Percentiles rank a stretch among this genome's conserved stretches.
phyloP scores from a whole-genome alignment of 805 yeast genomes.

The Wickerhamiella azyma region DNA sequence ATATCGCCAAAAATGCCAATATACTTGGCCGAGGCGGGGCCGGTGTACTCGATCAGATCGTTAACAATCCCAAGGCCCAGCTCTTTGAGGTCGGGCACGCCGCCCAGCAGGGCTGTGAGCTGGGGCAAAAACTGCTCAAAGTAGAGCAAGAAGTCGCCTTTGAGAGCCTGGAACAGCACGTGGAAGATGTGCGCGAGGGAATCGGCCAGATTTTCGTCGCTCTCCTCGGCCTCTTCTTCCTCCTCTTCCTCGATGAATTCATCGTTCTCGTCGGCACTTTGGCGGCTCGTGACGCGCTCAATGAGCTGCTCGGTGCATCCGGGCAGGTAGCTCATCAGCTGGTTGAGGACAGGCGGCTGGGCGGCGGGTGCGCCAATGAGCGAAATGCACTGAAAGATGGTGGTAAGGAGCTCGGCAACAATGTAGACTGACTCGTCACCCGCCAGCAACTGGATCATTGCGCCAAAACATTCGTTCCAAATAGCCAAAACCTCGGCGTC shows the following conservation, averaged over 20 bases:
- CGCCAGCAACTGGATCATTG: slow-evolving; percentile 39
- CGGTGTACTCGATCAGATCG: slow-evolving; percentile 70
- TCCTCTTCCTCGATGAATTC: slow-evolving; percentile 75
- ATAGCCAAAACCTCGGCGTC: slow-evolving; percentile 44
- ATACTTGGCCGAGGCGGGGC: slow-evolving; percentile 49
- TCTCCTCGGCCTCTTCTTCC: slow-evolving; percentile 65
- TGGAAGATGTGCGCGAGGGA: slow-evolving; percentile 69
- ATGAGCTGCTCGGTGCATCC: slow-evolving; percentile 52
- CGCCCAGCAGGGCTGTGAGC: slow-evolving; percentile 49
- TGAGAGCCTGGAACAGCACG: slow-evolving; percentile 51
- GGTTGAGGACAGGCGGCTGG: slow-evolving; percentile 38
- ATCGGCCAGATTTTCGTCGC: slow-evolving; percentile 82
- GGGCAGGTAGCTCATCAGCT: slow-evolving; percentile 46
- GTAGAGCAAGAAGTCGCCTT: slow-evolving; percentile 48
- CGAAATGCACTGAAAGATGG: slow-evolving; percentile 53
- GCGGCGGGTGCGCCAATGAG: slow-evolving; percentile 46
- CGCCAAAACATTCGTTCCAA: slow-evolving; percentile 55
- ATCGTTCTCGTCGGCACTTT: slow-evolving; percentile 30
- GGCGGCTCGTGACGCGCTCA: slow-evolving; percentile 48
- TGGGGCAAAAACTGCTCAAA: slow-evolving; percentile 46
- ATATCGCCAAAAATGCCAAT: slow-evolving; percentile 51
- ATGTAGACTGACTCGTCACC: slow-evolving; percentile 69
- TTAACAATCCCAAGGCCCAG: slow-evolving; percentile 72
- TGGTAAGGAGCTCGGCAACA: slow-evolving; percentile 59
- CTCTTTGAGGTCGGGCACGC: slow-evolving; percentile 50